Evolutionary conservation across 2,329 filamentous ascomycete species (phyloP), one percentile per base, ranked within the genome.

Genomic region (Metarhizium sp.): DNA sequence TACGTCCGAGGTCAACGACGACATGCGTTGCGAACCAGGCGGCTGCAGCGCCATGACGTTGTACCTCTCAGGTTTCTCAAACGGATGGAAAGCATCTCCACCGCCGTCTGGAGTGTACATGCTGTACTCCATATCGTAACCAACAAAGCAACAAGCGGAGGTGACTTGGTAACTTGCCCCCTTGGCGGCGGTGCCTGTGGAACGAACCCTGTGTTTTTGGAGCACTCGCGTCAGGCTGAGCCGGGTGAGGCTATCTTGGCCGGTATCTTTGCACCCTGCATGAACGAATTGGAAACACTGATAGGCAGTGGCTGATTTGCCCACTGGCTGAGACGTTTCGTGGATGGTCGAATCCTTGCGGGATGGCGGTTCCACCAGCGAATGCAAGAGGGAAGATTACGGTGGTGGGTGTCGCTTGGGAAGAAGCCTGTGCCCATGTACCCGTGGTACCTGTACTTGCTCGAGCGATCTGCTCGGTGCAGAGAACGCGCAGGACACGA

Each of bases 401-500:
- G 48, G 29, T n/a, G 25, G 38, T 30, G 34, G n/a, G 30, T 46
- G 38, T 46, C 51, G 53, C 36, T 38, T 42, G 52, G 40, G 36
- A 53, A 45, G 16, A 53, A 45, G 16, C n/a, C 32, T 50, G 55
- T 51, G 47, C 54, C 54, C 55, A 56, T 49, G 48, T 13, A n/a
- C 13, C 3, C 5, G 6, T 36, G 34, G 34, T 25, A 25, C 25
- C 25, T 25, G 25, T 25, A 25, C 25, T 25, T 18, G 49, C 49
- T 50, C 36, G 8, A 14, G 40, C 16, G 40, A 10, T 16, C 13
- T 13, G 34, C 13, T 36, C 34, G 34, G 34, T 3, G 34, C 34
- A 36, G 34, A 36, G 11, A 36, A 25, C 4, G 25, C 4, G 3
- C 32, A 7, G 32, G 32, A 11, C 6, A 34, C 32, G 32, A 2